Conservation (phyloP, 1,284 basidiomycete species). For the Anthracocystis setariae region DNA sequence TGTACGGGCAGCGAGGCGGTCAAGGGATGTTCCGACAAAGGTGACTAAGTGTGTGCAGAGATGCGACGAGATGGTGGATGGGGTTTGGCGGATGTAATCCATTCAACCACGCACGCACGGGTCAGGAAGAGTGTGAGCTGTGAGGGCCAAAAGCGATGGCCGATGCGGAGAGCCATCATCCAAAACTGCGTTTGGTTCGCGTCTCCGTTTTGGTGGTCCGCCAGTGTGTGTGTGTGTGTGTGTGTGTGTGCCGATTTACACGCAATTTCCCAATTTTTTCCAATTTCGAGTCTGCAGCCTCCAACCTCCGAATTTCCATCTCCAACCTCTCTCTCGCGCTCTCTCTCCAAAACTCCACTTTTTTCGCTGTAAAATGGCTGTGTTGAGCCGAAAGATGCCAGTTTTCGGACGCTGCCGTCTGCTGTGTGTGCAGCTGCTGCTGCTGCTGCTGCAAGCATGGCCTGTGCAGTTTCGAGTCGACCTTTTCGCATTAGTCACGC, state of each 20-base stretch:
- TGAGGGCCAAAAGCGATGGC: no score
- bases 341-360: conserved; percentile 38
- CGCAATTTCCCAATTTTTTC: conserved; percentile 32
- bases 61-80: background rate
- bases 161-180: conserved; percentile 6
- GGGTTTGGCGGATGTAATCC: background rate
- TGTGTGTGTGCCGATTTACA: conserved; percentile 3
- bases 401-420: no score
- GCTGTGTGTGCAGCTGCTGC: no score
- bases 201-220: no score
- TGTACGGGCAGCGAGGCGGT: no score
- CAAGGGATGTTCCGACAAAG: no score
- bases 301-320: conserved; percentile 29
- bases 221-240: no score
- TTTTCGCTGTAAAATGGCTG: conserved; percentile 3
- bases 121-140: no score
- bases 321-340: conserved; percentile 14
- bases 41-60: background rate
- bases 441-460: conserved; percentile 7
- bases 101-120: no score
- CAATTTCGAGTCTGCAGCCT: no score
- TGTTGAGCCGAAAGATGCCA: no score
- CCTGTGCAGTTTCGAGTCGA: conserved; percentile 14
- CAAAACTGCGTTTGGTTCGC: background rate
- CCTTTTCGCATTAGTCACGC: conserved; percentile 8